Percentiles rank a stretch among this genome's conserved stretches.
Conservation (phyloP, 2,329 filamentous ascomycete species). For the Plectosphaerella sp. region DNA sequence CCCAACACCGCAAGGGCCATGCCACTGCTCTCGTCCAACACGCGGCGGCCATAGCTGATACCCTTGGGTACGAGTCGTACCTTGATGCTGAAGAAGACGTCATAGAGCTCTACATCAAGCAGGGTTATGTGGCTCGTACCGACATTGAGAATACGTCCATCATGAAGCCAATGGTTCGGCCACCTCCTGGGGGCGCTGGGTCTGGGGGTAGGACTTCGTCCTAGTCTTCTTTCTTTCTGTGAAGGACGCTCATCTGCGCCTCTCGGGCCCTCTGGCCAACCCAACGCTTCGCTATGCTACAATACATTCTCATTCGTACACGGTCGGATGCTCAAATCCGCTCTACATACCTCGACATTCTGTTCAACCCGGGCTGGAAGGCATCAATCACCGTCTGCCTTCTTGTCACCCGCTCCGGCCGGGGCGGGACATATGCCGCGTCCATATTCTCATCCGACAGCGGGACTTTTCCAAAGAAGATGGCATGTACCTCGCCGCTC, state of each 20-base stretch:
- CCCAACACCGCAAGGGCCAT: conserved; percentile 8
- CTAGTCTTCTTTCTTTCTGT: not conserved
- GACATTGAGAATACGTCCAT: conserved; percentile 6
- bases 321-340: not conserved
- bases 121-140: conserved; percentile 7
- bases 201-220: not conserved
- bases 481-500: conserved; percentile 7
- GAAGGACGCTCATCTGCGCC: too few relatives aligned
- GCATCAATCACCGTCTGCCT: conserved; percentile 9
- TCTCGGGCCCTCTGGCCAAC: too few relatives aligned
- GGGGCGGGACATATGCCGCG: conserved; percentile 2
- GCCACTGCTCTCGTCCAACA: conserved; percentile 8
- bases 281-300: not conserved
- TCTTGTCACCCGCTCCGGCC: conserved; percentile 8
- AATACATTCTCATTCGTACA: not conserved
- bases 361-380: not conserved
- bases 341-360: not conserved
- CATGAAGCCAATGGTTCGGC: conserved; percentile 13
- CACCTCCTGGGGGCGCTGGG: not conserved
- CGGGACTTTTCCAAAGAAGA: conserved; percentile 7
- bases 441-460: not conserved
- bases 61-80: conserved; percentile 8
- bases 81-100: conserved; percentile 12
- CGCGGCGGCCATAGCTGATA: conserved; percentile 7
- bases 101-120: conserved; percentile 7